Conservation (phyloP, 1,284 basidiomycete species). For the Sanghuangporus sanghuang region DNA sequence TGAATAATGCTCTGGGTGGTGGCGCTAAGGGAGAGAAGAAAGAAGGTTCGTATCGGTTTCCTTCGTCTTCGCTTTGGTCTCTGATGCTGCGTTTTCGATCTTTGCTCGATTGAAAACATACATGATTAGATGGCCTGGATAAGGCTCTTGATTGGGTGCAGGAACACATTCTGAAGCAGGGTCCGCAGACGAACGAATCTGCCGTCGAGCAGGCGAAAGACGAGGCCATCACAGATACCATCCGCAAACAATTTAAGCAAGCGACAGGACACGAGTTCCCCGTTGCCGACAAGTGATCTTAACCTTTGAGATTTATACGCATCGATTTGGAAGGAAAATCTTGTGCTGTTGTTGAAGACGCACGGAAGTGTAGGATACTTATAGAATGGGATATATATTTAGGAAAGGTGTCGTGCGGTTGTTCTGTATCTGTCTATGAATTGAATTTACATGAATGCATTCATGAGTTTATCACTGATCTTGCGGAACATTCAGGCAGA, state of each 20-base stretch:
- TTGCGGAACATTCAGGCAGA: too few species aligned
- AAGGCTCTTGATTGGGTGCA: slow-evolving; percentile 21
- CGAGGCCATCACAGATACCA: slow-evolving; percentile 19
- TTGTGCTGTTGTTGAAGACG: not conserved
- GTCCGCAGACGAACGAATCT: slow-evolving; percentile 21
- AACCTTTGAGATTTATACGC: not conserved
- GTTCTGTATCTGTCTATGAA: too few species aligned
- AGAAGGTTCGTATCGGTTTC: not conserved
- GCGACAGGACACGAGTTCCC: slow-evolving; percentile 20
- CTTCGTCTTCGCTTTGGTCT: not conserved
- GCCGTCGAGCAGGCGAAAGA: slow-evolving; percentile 22
- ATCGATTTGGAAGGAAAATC: not conserved
- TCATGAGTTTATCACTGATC: too few species aligned
- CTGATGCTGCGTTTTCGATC: not conserved
- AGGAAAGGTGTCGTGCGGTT: too few species aligned
- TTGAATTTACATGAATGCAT: too few species aligned
- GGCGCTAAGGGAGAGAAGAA: slow-evolving; percentile 11
- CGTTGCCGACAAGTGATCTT: slow-evolving; percentile 11
- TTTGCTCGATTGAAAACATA: too few species aligned
- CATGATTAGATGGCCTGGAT: slow-evolving; percentile 15
- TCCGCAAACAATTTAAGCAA: slow-evolving; percentile 19
- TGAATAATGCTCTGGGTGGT: slow-evolving; percentile 10
- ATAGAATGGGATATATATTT: too few species aligned
- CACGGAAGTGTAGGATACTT: not conserved
- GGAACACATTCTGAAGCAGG: slow-evolving; percentile 20